Evolutionary conservation across 1,284 basidiomycete species (phyloP).

Genomic region (Apiotrichum laibachii): DNA sequence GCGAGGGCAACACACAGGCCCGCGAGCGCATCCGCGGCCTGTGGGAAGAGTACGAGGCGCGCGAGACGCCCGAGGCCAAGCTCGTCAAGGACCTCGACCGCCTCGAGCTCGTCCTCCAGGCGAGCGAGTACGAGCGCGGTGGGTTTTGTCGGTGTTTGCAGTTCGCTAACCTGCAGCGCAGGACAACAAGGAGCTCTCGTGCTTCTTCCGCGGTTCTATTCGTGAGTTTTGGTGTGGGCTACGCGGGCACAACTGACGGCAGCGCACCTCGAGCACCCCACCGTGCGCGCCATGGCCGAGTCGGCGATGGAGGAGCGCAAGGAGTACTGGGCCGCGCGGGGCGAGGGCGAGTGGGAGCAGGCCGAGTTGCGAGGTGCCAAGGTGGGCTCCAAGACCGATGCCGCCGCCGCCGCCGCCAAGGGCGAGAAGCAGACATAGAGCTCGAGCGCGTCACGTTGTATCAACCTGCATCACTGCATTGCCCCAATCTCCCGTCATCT

Average conservation of each 20-base stretch:
- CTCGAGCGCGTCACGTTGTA: conserved; percentile 5
- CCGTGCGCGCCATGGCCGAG: conserved; percentile 71
- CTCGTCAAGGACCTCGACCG: conserved; percentile 95
- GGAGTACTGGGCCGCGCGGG: conserved; percentile 43
- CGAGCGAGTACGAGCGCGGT: conserved; percentile 57
- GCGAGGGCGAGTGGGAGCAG: conserved; percentile 36
- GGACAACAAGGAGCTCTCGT: conserved; percentile 41
- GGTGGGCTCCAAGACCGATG: conserved; percentile 21
- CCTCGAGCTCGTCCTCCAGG: conserved; percentile 80
- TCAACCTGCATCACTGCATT: conserved; percentile 5
- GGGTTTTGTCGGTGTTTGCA: conserved; percentile 21
- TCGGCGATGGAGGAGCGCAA: conserved; percentile 61
- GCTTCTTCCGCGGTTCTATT: conserved; percentile 50
- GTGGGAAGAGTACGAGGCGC: conserved; percentile 92
- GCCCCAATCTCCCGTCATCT: neutral
- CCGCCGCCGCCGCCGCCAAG: conserved; percentile 7
- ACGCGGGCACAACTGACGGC: neutral
- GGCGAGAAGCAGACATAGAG: neutral
- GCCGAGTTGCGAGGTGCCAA: conserved; percentile 30
- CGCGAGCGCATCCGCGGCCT: conserved; percentile 72
- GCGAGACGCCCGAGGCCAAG: conserved; percentile 73
- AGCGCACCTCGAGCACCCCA: conserved; percentile 64
- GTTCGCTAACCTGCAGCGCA: conserved; percentile 35
- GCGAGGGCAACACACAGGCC: conserved; percentile 60
- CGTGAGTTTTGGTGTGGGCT: conserved; percentile 25